Evolutionary conservation across 1,284 basidiomycete species (phyloP).

Genomic region (Trichosporon coremiiforme): DNA sequence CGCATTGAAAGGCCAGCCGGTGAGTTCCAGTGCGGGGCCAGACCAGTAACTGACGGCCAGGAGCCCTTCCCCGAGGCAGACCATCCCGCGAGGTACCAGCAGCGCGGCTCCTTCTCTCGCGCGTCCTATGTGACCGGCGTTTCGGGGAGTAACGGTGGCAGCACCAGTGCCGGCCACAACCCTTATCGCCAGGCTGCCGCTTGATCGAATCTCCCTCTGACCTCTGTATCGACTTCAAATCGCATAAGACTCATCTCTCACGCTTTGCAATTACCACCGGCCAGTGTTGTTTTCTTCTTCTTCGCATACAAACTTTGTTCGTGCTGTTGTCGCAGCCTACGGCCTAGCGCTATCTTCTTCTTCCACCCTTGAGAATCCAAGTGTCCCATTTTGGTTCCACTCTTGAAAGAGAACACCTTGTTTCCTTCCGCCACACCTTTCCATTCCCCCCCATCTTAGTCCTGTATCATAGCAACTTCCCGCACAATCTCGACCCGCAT

Average conservation of each 20-base stretch:
- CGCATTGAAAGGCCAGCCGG: constrained; percentile 41
- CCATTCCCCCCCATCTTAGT: background rate
- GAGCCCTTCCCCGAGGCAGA: constrained; percentile 31
- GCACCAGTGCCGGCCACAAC: background rate
- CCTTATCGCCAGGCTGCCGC: background rate
- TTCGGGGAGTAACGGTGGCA: background rate
- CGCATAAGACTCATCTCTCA: constrained; percentile 12
- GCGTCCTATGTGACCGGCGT: constrained; percentile 19
- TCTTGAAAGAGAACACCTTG: background rate
- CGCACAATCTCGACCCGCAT: background rate
- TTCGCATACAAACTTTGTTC: background rate
- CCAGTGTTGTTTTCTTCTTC: background rate
- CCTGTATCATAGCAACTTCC: background rate
- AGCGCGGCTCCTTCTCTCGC: constrained; percentile 21
- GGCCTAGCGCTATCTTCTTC: background rate
- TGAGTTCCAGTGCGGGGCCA: constrained; percentile 1
- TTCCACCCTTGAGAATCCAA: background rate
- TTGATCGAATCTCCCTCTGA: background rate
- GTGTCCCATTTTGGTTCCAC: background rate
- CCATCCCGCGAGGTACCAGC: constrained; percentile 18
- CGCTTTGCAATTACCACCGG: background rate
- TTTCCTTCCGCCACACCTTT: background rate
- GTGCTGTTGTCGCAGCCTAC: constrained; percentile 8
- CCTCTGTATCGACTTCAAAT: constrained; percentile 4
- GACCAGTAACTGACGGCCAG: constrained; percentile 8